Base-by-base conservation (phyloP, 805 yeast genomes). In the Priceomyces carsonii region DNA sequence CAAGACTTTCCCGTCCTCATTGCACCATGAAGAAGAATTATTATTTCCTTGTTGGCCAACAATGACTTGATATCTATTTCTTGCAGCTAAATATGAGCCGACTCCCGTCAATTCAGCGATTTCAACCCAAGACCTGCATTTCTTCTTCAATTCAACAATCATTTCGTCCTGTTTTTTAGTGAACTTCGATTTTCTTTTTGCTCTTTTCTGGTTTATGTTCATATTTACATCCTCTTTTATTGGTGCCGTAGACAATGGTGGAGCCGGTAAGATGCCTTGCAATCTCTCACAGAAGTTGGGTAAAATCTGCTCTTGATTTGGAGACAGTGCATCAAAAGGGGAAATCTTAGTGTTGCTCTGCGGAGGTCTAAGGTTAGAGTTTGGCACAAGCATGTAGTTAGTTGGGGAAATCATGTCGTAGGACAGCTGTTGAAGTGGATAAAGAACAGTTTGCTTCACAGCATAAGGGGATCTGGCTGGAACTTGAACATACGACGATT, bases 1-100 rank as follows among this genome's bases (percentile, higher is more conserved):
- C 25, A 84, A 59, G 14, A 66, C 65, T 18, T 57, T 40, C 6
- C 76, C 70, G 55, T 82, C 88, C 10, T 74, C 77, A 1, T 63
- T 47, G 7, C 74, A 77, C 82, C 88, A 82, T 19, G 76, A 73
- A 16, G 78, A 73, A 1, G 79, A 71, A 8, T 84, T 85, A 21
- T 85, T 83, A 42, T 65, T 65, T 3, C 91, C 91, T 49, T 84
- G 91, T 53, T 84, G 91, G 4, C 93, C 93, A 44, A 85, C 82
- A 31, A 84, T 69, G 3, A 84, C 91, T 57, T 84, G 91, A 48
- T 85, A 85, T 39, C 91, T 61, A 52, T 84, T 84, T 38, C 91
- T 61, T 0, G 90, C 91, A 0, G 91, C 87, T 25, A 84, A 60
- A 40, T 77, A 80, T 26, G 80, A 74, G 6, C 80, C 85, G 18